Conservation (phyloP, 352 stramenopile genomes). For the Discostella stelligera region DNA sequence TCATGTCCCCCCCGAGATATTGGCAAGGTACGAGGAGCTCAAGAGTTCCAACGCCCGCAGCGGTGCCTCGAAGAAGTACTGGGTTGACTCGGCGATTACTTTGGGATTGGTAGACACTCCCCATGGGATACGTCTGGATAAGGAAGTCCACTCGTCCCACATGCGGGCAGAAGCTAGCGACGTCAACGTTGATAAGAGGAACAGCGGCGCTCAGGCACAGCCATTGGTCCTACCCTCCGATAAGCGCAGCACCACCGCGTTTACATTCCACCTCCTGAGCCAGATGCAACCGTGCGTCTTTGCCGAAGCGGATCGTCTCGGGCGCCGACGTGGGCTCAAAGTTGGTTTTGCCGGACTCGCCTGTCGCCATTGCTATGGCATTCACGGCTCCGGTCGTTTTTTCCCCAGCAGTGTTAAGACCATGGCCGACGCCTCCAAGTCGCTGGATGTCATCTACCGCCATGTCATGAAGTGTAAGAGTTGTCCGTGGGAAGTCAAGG, state of each 20-base stretch:
- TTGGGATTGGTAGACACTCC: constrained; percentile 73
- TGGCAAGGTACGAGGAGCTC: constrained; percentile 64
- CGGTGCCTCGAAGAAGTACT: constrained; percentile 71
- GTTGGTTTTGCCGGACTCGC: constrained; percentile 72
- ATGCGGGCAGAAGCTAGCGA: background rate
- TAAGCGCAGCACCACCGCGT: constrained; percentile 64
- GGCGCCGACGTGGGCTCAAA: constrained; percentile 62
- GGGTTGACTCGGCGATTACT: constrained; percentile 64
- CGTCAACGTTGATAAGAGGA: background rate
- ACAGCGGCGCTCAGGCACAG: constrained; percentile 6
- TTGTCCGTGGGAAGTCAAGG: constrained; percentile 64
- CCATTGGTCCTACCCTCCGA: constrained; percentile 59
- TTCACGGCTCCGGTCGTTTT: constrained; percentile 69
- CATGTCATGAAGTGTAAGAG: constrained; percentile 74
- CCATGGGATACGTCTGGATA: constrained; percentile 67
- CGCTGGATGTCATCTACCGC: constrained; percentile 71
- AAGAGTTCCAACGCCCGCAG: constrained; percentile 70
- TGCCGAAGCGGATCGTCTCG: constrained; percentile 71
- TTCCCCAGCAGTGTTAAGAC: constrained; percentile 79
- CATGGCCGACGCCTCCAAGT: constrained; percentile 73
- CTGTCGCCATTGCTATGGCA: constrained; percentile 74
- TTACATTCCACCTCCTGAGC: constrained; percentile 71
- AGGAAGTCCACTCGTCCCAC: constrained; percentile 40
- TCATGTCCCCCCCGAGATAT: constrained; percentile 64
- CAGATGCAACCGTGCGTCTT: constrained; percentile 78